Percentiles rank a stretch among this genome's conserved stretches.
phyloP scores from a whole-genome alignment of 148 eudicot species.

The Rhododendron molle region DNA sequence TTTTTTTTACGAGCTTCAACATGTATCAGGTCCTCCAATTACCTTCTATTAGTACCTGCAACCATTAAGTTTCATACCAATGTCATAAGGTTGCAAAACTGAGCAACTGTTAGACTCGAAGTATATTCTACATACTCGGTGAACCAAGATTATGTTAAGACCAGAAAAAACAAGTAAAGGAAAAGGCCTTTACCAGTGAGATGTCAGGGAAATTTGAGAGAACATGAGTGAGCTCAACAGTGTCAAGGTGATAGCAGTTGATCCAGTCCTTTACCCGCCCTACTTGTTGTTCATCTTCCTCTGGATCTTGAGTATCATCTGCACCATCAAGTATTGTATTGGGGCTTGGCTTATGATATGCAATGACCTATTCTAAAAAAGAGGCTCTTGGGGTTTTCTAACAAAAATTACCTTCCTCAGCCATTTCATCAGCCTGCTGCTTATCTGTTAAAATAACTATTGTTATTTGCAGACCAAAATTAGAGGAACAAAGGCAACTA shows the following conservation, averaged over 20 bases:
- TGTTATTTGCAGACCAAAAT: not conserved
- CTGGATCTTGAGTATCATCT: slow-evolving; percentile 89
- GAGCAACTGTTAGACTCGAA: not conserved
- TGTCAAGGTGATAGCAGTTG: slow-evolving; percentile 48
- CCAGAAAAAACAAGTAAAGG: not conserved
- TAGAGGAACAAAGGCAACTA: not conserved
- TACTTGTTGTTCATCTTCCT: slow-evolving; percentile 79
- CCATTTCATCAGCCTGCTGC: slow-evolving; percentile 26
- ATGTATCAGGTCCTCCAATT: slow-evolving; percentile 16
- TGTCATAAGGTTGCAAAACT: not conserved
- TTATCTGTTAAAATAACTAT: slow-evolving; percentile 31
- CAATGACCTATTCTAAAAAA: not conserved
- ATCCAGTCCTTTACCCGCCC: slow-evolving; percentile 84
- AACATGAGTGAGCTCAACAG: slow-evolving; percentile 60
- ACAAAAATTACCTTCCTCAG: slow-evolving; percentile 42
- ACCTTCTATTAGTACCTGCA: slow-evolving; percentile 93
- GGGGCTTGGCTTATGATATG: not conserved
- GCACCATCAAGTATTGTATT: slow-evolving; percentile 8
- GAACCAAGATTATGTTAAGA: not conserved
- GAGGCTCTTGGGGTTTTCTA: not conserved
- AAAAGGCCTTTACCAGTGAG: slow-evolving; percentile 48
- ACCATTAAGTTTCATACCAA: slow-evolving; percentile 1
- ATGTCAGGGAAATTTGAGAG: slow-evolving; percentile 81
- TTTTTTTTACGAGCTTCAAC: slow-evolving; percentile 8
- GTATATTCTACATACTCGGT: not conserved